Evolutionary conservation across 768 basidiomycete species (phyloP).

Genomic region (Hypsizygus marmoreus): DNA sequence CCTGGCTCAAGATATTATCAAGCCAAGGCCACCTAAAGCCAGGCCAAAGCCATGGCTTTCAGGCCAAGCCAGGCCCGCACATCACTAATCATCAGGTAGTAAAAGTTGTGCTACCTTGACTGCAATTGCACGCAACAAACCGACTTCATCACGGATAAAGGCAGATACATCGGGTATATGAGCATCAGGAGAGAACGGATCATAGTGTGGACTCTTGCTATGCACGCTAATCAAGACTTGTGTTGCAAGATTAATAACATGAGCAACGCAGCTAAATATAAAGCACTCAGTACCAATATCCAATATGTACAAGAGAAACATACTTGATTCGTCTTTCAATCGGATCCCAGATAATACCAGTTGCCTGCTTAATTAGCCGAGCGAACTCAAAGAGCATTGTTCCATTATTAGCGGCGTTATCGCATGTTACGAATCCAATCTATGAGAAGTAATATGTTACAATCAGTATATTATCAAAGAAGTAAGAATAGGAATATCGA

Average conservation of each 20-base stretch:
- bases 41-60: no score
- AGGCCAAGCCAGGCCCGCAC: no score
- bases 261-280: slow-evolving; percentile 25
- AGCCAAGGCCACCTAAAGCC: no score
- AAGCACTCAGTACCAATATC: background rate
- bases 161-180: slow-evolving; percentile 3
- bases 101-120: slow-evolving; percentile 19
- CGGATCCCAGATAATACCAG: background rate
- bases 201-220: slow-evolving; percentile 24
- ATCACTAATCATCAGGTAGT: no score
- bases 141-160: slow-evolving; percentile 22
- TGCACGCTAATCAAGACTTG: slow-evolving; percentile 27
- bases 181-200: slow-evolving; percentile 17
- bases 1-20: no score
- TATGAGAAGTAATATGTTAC: slow-evolving; percentile 17
- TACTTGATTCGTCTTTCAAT: background rate
- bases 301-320: background rate
- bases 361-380: background rate
- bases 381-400: slow-evolving; percentile 31
- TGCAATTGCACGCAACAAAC: slow-evolving; percentile 25
- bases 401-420: slow-evolving; percentile 35
- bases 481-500: no score
- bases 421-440: slow-evolving; percentile 35
- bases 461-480: slow-evolving; percentile 26
- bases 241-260: slow-evolving; percentile 34